Evolutionary conservation across 306 rosid species (phyloP), one percentile per base, ranked within the genome.

Genomic region (Cajanus cajan): DNA sequence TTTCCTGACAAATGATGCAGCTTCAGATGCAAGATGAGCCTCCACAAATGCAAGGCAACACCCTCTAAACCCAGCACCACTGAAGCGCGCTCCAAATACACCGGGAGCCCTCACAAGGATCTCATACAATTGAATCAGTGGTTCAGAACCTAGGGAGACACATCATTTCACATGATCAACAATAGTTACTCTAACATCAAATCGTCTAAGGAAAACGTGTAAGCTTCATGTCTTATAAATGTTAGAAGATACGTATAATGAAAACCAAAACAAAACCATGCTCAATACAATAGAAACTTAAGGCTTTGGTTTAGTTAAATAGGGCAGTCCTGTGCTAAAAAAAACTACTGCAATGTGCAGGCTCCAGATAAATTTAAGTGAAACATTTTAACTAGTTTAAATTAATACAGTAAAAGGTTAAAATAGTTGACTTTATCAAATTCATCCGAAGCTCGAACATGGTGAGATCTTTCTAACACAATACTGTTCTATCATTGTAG

Each of bases 61-160:
- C 4, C 99, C 99, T 86, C 98, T 85, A 67, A 95, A 95, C 64
- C 99, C 98, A 28, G 99, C 99, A 16, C 99, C 99, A 34, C 98
- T 93, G 80, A 95, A 93, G 74, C 98, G 92, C 43, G 98, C 93
- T 76, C 98, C 99, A 72, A 81, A 85, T 9, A 92, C 92, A 31
- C 98, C 98, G 8, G 96, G 97, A 58, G 98, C 91, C 74, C 84
- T 88, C 86, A 88, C 65, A 74, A 95, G 90, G 66, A 91, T 87
- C 90, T 90, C 89, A 16, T 88, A 92, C 39, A 95, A 87, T 82
- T 91, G 98, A 64, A 91, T 88, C 43, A 95, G 72, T 43, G 97
- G 98, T 82, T 89, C 91, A 18, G 87, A 81, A 76, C 99, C 99
- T 91, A 64, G 51, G 34, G 43, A 74, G 52, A 59, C 76, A 77